A percentile compares a stretch with the other conserved stretches of the same genome.
Conservation (phyloP, 179 eudicot species). For the Corrigiola litoralis region DNA sequence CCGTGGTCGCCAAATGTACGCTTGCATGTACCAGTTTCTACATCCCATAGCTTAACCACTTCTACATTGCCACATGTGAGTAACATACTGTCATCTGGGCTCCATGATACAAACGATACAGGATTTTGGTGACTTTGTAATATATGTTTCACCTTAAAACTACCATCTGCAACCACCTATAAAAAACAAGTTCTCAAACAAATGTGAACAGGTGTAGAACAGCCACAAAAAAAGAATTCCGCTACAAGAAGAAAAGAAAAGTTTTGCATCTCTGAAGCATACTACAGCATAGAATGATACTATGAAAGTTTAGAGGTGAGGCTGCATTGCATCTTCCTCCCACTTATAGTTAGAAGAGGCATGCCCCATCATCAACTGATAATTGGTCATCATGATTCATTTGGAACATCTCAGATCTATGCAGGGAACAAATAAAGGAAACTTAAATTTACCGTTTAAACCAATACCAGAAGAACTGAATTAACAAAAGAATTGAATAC, state of each 20-base stretch:
- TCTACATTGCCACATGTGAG: constrained; percentile 87
- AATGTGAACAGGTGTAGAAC: constrained; percentile 1
- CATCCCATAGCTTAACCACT: constrained; percentile 92
- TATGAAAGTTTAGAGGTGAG: constrained; percentile 16
- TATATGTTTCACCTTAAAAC: constrained; percentile 46
- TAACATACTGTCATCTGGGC: constrained; percentile 89
- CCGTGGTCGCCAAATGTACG: constrained; percentile 66
- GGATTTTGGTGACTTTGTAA: constrained; percentile 71
- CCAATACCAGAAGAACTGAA: constrained; percentile 1
- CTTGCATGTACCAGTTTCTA: constrained; percentile 77
- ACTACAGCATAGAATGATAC: background rate
- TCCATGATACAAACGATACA: constrained; percentile 87
- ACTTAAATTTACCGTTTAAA: constrained; percentile 10
- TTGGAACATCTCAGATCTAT: constrained; percentile 20
- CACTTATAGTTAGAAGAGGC: constrained; percentile 22
- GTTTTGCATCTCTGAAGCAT: background rate
- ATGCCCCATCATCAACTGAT: constrained; percentile 22
- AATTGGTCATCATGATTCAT: constrained; percentile 15
- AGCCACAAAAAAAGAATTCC: background rate
- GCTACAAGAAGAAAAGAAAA: constrained; percentile 3
- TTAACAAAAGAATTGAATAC: constrained; percentile 29
- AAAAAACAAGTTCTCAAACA: constrained; percentile 12
- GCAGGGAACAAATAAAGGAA: constrained; percentile 9
- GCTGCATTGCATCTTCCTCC: constrained; percentile 29
- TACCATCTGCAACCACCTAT: constrained; percentile 62